Evolutionary conservation across 2,329 filamentous ascomycete genomes (phyloP).

Genomic region (Aspergillus ochraceus): DNA sequence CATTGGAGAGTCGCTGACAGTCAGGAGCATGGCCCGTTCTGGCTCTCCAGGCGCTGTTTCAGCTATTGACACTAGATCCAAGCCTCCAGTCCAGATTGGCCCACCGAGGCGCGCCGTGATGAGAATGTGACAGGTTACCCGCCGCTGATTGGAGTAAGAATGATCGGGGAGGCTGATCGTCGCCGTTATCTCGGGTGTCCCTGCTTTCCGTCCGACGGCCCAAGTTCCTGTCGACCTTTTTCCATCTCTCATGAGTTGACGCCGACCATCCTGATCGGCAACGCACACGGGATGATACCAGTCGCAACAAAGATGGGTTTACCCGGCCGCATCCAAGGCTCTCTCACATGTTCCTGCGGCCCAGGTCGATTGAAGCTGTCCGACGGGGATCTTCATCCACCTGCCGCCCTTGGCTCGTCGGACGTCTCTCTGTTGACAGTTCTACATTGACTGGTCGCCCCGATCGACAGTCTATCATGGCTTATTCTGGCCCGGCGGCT

Average conservation of each 20-base stretch:
- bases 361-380: neutral
- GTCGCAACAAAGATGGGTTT: neutral
- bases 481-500: neutral
- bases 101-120: neutral
- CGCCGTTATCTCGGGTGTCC: slow-evolving; percentile 5
- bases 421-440: neutral
- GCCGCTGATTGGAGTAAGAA: neutral
- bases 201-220: neutral
- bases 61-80: neutral
- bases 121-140: neutral
- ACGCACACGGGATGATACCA: neutral
- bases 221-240: neutral
- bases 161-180: slow-evolving; percentile 2
- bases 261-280: neutral
- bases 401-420: neutral
- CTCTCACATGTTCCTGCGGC: neutral
- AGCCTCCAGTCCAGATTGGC: neutral
- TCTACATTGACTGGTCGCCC: neutral
- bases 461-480: neutral
- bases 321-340: neutral
- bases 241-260: neutral
- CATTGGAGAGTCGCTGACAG: neutral
- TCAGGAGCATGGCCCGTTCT: neutral
- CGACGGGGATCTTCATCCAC: neutral
- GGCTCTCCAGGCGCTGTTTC: neutral